Conservation (phyloP, 371 early-diverging fungal genomes). For the Mortierella sp. region DNA sequence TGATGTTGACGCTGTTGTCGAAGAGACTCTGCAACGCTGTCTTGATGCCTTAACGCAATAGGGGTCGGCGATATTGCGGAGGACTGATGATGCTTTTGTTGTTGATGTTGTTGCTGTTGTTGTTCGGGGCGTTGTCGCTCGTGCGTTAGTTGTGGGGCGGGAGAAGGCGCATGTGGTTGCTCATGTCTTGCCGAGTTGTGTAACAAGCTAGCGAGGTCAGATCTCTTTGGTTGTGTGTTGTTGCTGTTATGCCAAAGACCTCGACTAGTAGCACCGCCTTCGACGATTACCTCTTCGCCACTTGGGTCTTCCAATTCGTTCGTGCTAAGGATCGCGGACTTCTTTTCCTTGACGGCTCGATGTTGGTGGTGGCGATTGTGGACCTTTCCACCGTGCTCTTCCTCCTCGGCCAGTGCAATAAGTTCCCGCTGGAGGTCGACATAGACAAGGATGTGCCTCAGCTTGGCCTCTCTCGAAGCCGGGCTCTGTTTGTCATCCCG, state of each 20-base stretch:
- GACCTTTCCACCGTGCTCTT: conserved; percentile 10
- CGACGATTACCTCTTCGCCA: background rate
- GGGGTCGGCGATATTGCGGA: background rate
- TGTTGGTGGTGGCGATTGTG: background rate
- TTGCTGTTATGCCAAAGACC: background rate
- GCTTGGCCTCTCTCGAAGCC: conserved; percentile 45
- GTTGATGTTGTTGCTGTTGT: background rate
- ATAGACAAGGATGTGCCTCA: conserved; percentile 44
- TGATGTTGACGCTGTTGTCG: background rate
- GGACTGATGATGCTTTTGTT: background rate
- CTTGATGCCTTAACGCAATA: background rate
- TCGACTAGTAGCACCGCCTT: background rate
- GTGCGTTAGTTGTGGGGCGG: conserved; percentile 11
- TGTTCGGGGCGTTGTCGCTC: background rate
- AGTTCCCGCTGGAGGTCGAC: conserved; percentile 50
- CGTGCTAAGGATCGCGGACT: background rate
- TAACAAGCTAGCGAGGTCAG: conserved; percentile 7
- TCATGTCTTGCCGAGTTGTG: conserved; percentile 1
- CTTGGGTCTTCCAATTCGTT: background rate
- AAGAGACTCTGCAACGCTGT: background rate
- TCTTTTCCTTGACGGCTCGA: background rate
- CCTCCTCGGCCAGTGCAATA: conserved; percentile 27
- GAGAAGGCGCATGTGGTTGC: background rate
- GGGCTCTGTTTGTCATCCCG: conserved; percentile 34
- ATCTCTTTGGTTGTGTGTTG: background rate